These are phyloP conservation scores for Phytophthora crassamura DNA, from an alignment of 352 stramenopile genomes.

Conservation along the genomic window DNA sequence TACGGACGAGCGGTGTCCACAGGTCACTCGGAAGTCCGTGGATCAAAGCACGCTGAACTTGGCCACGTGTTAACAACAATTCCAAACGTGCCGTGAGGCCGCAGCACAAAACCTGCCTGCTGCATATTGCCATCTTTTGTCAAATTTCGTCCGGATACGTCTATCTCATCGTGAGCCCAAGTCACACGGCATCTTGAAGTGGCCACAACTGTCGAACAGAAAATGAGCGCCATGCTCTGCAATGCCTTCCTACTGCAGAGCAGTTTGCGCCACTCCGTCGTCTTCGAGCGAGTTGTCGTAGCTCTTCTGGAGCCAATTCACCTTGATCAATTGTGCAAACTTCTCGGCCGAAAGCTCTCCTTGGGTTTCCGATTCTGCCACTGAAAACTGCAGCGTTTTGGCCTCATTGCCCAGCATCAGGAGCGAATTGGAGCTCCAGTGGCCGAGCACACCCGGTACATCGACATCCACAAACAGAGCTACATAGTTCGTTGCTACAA, in stretches of 20 bases:
- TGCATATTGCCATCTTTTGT: too few species aligned
- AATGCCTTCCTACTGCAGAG: conserved; percentile 11
- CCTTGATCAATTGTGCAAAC: conserved; percentile 46
- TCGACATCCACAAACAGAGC: conserved; percentile 85
- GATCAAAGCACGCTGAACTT: too few species aligned
- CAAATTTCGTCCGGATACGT: neutral
- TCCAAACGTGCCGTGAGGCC: too few species aligned
- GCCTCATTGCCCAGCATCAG: conserved; percentile 69
- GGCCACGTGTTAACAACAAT: too few species aligned
- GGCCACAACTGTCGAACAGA: conserved; percentile 9
- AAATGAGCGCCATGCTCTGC: conserved; percentile 16
- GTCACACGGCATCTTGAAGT: conserved; percentile 22
- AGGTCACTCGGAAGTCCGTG: too few species aligned
- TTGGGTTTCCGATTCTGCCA: conserved; percentile 13
- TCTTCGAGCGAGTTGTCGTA: conserved; percentile 42
- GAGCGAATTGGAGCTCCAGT: conserved; percentile 81
- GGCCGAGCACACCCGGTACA: conserved; percentile 46
- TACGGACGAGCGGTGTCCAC: too few species aligned
- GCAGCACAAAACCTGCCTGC: too few species aligned
- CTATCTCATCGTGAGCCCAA: conserved; percentile 23
- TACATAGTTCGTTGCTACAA: conserved; percentile 57
- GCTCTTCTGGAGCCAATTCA: conserved; percentile 83
- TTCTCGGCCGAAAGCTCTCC: conserved; percentile 30
- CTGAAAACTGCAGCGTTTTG: conserved; percentile 59
- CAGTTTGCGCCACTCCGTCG: neutral